phyloP scores from a whole-genome alignment of 306 rosid genomes.

The Cucumis hystrix region DNA sequence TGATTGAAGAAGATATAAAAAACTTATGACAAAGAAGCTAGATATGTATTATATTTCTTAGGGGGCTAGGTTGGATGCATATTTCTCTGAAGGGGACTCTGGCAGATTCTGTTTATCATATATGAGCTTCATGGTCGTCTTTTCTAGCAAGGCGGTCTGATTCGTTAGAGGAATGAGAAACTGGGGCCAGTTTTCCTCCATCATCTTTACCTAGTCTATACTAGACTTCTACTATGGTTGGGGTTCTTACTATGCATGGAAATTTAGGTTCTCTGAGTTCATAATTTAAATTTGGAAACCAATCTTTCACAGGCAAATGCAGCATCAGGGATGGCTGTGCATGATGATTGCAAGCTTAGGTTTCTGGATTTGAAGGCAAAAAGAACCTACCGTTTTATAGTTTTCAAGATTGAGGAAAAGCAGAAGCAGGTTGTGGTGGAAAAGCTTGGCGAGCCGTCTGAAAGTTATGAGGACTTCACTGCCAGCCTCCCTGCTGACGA shows the following conservation, averaged over 20 bases:
- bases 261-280: neutral
- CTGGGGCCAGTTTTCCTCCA: neutral
- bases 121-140: neutral
- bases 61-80: neutral
- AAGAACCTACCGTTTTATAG: conserved; percentile 35
- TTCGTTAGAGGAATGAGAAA: neutral
- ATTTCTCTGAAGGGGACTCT: neutral
- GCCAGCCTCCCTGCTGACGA: conserved; percentile 36
- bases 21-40: neutral
- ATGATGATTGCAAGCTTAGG: conserved; percentile 38
- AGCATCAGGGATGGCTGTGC: conserved; percentile 46
- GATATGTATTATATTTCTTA: neutral
- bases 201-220: neutral
- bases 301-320: conserved; percentile 29
- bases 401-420: conserved; percentile 38
- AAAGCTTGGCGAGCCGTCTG: conserved; percentile 29
- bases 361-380: conserved; percentile 40
- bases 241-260: neutral
- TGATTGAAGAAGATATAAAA: neutral
- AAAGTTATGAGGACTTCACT: conserved; percentile 30
- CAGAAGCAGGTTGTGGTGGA: conserved; percentile 38
- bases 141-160: neutral
- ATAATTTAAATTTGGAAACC: neutral
- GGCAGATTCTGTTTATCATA: neutral
- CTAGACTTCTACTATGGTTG: neutral